Conservation (phyloP, 257 asterid genomes). For the Jasminum sambac region DNA sequence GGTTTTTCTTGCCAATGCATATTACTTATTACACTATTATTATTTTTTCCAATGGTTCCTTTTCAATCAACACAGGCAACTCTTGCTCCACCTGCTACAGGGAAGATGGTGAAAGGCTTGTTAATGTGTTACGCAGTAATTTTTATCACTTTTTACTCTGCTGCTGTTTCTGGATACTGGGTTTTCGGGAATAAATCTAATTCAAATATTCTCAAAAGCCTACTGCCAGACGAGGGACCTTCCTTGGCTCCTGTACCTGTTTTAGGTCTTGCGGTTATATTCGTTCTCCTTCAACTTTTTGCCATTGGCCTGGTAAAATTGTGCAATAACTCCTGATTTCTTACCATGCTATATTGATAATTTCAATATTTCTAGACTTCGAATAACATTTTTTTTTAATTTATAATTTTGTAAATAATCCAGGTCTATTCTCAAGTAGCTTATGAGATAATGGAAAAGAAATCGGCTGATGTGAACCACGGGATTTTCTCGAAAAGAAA, state of each 20-base stretch:
- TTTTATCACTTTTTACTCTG: conserved; percentile 79
- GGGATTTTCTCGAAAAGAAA: conserved; percentile 78
- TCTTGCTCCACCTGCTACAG: conserved; percentile 91
- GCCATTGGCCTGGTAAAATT: conserved; percentile 81
- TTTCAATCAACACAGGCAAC: conserved; percentile 63
- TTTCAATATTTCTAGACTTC: neutral
- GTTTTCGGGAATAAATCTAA: conserved; percentile 78
- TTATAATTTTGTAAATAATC: neutral
- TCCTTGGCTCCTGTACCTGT: conserved; percentile 75
- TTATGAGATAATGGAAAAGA: conserved; percentile 88
- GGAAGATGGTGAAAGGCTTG: conserved; percentile 95
- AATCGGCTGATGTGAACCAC: conserved; percentile 76
- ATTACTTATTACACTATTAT: neutral
- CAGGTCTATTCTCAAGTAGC: conserved; percentile 98
- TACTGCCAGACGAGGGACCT: conserved; percentile 76
- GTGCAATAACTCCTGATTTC: conserved; percentile 3
- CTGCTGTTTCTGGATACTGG: conserved; percentile 91
- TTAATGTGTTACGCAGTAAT: conserved; percentile 89
- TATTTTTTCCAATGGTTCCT: conserved; percentile 6
- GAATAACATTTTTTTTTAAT: no score
- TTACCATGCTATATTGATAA: no score
- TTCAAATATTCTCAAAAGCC: conserved; percentile 76
- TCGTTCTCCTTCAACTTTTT: conserved; percentile 71
- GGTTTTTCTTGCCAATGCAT: neutral
- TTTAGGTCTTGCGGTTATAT: conserved; percentile 57